A percentile compares a stretch with the other conserved stretches of the same genome.
Conservation (phyloP, 345 rosid genomes). For the Gossypium sturtianum region DNA sequence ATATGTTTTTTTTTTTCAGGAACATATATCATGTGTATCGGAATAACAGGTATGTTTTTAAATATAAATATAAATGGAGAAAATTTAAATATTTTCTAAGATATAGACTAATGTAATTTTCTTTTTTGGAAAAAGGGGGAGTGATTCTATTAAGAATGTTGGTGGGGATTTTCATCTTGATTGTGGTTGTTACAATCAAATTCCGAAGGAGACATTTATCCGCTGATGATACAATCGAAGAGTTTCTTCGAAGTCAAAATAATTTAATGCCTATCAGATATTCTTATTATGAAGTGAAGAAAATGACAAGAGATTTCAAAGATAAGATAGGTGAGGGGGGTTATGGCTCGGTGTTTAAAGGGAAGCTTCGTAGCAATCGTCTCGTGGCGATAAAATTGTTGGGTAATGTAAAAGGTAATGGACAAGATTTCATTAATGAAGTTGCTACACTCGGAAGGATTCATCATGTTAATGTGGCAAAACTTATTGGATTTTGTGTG, state of each 20-base stretch:
- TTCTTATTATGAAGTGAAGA: background rate
- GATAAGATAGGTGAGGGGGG: slow-evolving; percentile 9
- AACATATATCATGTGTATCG: slow-evolving; percentile 2
- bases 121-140: background rate
- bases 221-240: background rate
- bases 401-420: slow-evolving; percentile 1
- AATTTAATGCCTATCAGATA: slow-evolving; percentile 17
- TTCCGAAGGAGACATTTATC: slow-evolving; percentile 15
- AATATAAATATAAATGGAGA: background rate
- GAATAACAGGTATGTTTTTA: slow-evolving; percentile 1
- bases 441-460: slow-evolving; percentile 25
- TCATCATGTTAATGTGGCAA: slow-evolving; percentile 26
- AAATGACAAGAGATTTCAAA: background rate
- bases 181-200: background rate
- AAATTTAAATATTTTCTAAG: background rate
- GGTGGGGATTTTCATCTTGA: background rate
- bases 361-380: background rate
- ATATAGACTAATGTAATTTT: background rate
- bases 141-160: background rate
- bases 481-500: slow-evolving; percentile 19
- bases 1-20: background rate
- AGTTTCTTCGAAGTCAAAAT: slow-evolving; percentile 9
- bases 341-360: background rate
- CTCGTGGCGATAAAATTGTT: background rate
- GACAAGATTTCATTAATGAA: slow-evolving; percentile 9